These are phyloP conservation scores for Phytophthora tentaculata DNA, from an alignment of 352 stramenopile genomes.

Conservation along the genomic window DNA sequence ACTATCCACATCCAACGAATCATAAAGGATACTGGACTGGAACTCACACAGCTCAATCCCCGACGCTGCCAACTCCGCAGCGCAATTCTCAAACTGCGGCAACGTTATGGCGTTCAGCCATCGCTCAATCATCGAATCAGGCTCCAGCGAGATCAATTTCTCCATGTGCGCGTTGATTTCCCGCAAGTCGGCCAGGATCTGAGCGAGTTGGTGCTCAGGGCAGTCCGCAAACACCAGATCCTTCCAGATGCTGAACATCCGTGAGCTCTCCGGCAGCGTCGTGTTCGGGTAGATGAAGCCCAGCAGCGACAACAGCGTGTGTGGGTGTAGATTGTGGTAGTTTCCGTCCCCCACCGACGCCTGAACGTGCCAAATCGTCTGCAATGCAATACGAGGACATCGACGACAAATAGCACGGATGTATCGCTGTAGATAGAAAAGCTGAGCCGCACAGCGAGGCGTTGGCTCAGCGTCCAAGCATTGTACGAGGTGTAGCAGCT, in stretches of 20 bases:
- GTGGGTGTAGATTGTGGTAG: slow-evolving; percentile 51
- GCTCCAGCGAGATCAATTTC: slow-evolving; percentile 53
- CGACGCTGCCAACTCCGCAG: slow-evolving; percentile 47
- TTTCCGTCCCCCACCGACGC: slow-evolving; percentile 62
- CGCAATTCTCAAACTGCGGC: slow-evolving; percentile 58
- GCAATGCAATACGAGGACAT: slow-evolving; percentile 72
- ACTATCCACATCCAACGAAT: slow-evolving; percentile 51
- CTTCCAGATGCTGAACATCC: slow-evolving; percentile 56
- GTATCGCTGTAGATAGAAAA: slow-evolving; percentile 73
- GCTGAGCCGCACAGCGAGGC: slow-evolving; percentile 48
- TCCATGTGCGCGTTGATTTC: slow-evolving; percentile 44
- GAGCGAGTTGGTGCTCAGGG: slow-evolving; percentile 55
- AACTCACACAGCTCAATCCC: slow-evolving; percentile 71
- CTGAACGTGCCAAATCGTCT: slow-evolving; percentile 85
- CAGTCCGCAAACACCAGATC: slow-evolving; percentile 69
- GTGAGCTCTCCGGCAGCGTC: slow-evolving; percentile 28
- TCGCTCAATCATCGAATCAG: slow-evolving; percentile 57
- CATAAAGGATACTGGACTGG: slow-evolving; percentile 76
- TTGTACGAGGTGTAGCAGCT: slow-evolving; percentile 80
- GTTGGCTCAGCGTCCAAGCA: slow-evolving; percentile 66
- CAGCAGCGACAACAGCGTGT: slow-evolving; percentile 66
- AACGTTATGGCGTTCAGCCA: slow-evolving; percentile 67
- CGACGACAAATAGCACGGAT: slow-evolving; percentile 75
- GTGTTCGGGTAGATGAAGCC: slow-evolving; percentile 68
- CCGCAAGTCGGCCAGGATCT: slow-evolving; percentile 53